Conservation (phyloP, 768 basidiomycete species). For the Mycena olivaceomarginata region DNA sequence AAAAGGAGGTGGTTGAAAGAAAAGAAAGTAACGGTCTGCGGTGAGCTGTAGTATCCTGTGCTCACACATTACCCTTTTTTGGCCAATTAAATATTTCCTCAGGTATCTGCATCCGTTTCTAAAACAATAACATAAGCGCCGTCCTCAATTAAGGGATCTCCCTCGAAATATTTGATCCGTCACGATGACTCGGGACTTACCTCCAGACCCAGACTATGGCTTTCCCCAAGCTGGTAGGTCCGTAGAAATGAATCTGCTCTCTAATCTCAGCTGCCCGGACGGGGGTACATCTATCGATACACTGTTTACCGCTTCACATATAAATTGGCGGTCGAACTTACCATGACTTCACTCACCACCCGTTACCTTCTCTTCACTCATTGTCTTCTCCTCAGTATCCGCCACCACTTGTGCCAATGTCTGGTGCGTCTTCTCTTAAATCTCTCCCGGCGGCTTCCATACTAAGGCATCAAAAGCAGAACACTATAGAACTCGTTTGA, state of each 20-base stretch:
- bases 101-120: conserved; percentile 11
- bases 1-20: background rate
- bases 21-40: background rate
- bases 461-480: background rate
- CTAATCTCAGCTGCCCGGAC: conserved; percentile 22
- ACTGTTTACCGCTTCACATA: background rate
- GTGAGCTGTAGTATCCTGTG: conserved; percentile 20
- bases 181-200: background rate
- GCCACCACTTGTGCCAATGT: background rate
- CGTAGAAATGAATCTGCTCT: conserved; percentile 26
- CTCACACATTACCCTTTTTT: background rate
- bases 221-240: conserved; percentile 27
- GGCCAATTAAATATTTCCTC: background rate
- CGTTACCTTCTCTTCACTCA: too few relatives aligned
- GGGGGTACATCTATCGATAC: background rate
- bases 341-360: background rate
- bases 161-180: conserved; percentile 5
- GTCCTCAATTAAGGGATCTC: conserved; percentile 17
- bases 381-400: background rate
- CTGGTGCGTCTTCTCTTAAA: background rate
- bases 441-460: background rate
- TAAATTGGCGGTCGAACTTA: conserved; percentile 8
- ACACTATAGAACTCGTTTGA: conserved; percentile 44
- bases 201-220: background rate
- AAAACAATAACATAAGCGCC: conserved; percentile 11